Base-by-base conservation (phyloP, 257 asterid genomes). In the Nicotiana tomentosiformis region DNA sequence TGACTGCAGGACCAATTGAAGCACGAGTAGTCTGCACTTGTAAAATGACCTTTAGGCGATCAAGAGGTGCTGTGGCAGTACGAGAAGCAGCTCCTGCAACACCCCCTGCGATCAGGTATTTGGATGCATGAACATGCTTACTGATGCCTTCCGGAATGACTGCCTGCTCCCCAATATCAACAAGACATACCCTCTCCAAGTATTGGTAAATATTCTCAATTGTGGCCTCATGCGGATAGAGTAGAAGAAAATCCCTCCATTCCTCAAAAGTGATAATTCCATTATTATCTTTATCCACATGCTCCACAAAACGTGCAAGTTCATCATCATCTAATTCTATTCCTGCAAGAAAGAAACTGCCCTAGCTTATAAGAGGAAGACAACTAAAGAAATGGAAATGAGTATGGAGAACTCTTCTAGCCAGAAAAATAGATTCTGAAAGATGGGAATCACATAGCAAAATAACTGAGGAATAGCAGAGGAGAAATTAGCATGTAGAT, bases 61-160 rank as follows among this genome's bases (percentile, higher is more conserved):
- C 99, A 66, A 97, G 98, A 61, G 99, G 99, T 10, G 99, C 98
- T 43, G 99, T 97, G 56, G 94, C 94, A 17, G 97, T 94, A 62
- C 98, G 99, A 77, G 99, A 97, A 81, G 98, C 93, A 15, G 93
- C 97, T 76, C 99, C 99, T 76, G 99, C 99, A 81, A 97, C 97
- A 68, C 97, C 99, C 46, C 99, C 99, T 0, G 99, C 99, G 68
- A 97, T 91, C 84, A 97, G 84, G 84, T 95, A 97, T 72, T 92
- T 97, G 77, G 93, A 61, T 30, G 98, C 99, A 81, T 92, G 91
- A 35, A 90, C 97, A 83, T 95, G 99, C 84, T 90, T 95, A 89
- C 98, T 95, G 86, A 97, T 92, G 89, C 99, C 99, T 88, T 91
- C 95, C 16, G 98, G 99, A 84, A 97, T 93, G 79, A 95, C 98